Evolutionary conservation across 2,329 filamentous ascomycete genomes (phyloP), one percentile per base, ranked within the genome.

Genomic region (Fusarium proliferatum): DNA sequence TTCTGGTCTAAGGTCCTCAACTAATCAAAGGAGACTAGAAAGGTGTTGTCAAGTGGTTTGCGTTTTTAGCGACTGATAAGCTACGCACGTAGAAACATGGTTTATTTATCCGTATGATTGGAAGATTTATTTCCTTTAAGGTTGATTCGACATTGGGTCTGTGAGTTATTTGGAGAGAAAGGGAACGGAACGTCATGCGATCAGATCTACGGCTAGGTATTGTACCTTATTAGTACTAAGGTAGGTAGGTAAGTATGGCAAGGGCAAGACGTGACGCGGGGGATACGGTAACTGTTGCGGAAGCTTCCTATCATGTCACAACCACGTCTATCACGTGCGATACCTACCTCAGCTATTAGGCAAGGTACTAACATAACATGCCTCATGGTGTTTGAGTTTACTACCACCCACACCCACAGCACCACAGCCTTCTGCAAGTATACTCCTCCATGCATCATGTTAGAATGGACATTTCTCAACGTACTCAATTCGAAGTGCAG

Each of bases 191-290:
- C 21, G 21, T 58, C 69, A 68, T 56, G 55, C 55, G n/a, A 69
- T 51, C 38, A 23, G 12, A 65, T 65, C 60, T 42, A 58, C 33
- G 19, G 38, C 34, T 45, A 26, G 26, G 28, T 30, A 30, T 30
- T 30, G 30, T 30, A 30, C 11, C 30, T 30, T 11, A 30, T 10
- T 52, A n/a, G 26, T 28, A 26, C 26, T 26, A 6, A 28, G 15
- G 17, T 41, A 61, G 30, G 41, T 38, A 48, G 12, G 17, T 41
- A 61, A 38, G 41, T 38, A 61, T 33, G 34, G 16, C 26, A 48
- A 64, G 46, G 33, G 59, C 51, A 36, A 64, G 58, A 51, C 72
- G 65, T 62, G 69, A 74, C 70, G 57, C 62, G 66, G 62, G 46
- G 61, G 69, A 53, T 60, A 45, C 69, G 26, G 38, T 43, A 57